phyloP scores from a whole-genome alignment of 2,329 filamentous ascomycete species.

The Colletotrichum lupini region DNA sequence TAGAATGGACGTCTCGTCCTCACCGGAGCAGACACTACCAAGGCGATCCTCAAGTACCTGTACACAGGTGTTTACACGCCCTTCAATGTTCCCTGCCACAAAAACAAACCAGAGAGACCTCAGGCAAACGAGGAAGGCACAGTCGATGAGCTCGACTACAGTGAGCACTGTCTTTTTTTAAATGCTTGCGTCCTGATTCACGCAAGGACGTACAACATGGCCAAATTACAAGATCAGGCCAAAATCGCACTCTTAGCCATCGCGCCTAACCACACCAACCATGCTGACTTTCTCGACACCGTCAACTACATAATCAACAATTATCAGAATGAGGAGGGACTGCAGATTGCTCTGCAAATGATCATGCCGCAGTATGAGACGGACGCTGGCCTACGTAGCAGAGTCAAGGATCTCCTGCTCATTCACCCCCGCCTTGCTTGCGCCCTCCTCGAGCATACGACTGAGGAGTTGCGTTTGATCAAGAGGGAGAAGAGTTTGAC shows the following conservation, averaged over 20 bases:
- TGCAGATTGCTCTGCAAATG: neutral
- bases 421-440: neutral
- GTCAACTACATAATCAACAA: neutral
- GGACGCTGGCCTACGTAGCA: neutral
- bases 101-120: neutral
- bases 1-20: neutral
- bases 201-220: neutral
- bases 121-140: neutral
- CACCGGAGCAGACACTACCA: neutral
- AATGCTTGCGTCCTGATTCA: neutral
- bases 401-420: neutral
- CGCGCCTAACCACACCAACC: neutral
- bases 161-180: neutral
- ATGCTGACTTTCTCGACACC: neutral
- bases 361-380: neutral
- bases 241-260: neutral
- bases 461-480: neutral
- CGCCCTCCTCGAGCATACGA: neutral
- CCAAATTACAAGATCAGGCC: neutral
- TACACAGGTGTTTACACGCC: neutral
- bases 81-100: neutral
- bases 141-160: neutral
- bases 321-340: neutral
- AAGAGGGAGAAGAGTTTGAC: neutral
- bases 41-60: neutral